A percentile compares a stretch with the other conserved stretches of the same genome.
These are phyloP conservation scores for Erysimum cheiri DNA, from an alignment of 441 rosid species.

Conservation along the genomic window DNA sequence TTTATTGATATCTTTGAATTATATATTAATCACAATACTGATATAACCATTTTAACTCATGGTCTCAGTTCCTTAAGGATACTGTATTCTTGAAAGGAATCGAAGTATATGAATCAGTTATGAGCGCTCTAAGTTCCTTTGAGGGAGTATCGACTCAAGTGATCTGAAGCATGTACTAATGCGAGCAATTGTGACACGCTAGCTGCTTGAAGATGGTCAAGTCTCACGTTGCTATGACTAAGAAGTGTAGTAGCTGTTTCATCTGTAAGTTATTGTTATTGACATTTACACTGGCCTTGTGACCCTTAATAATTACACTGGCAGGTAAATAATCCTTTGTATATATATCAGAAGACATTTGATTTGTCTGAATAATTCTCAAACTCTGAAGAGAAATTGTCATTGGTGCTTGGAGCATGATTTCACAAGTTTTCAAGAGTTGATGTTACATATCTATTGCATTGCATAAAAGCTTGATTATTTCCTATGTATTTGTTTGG, in stretches of 20 bases:
- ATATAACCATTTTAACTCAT: slow-evolving; percentile 2
- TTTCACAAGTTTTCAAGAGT: not conserved
- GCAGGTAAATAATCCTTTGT: slow-evolving; percentile 29
- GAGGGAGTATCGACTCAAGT: slow-evolving; percentile 53
- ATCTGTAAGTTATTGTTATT: not conserved
- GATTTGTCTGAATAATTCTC: slow-evolving; percentile 20
- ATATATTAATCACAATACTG: slow-evolving; percentile 11
- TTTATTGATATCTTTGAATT: slow-evolving; percentile 8
- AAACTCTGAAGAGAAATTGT: slow-evolving; percentile 6
- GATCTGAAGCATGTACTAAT: slow-evolving; percentile 14
- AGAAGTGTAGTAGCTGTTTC: not conserved
- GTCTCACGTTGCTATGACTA: slow-evolving; percentile 17
- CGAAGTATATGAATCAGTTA: slow-evolving; percentile 74
- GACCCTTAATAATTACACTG: not conserved
- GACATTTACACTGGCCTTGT: not conserved
- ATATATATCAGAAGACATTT: not conserved
- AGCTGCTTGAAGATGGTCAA: slow-evolving; percentile 20
- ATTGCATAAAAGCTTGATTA: too few species aligned
- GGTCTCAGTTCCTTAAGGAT: slow-evolving; percentile 73
- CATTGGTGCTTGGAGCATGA: slow-evolving; percentile 8
- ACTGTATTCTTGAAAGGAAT: slow-evolving; percentile 76
- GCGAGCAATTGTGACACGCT: not conserved
- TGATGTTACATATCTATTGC: too few species aligned
- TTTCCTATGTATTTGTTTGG: too few species aligned
- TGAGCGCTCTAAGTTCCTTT: slow-evolving; percentile 68